Conservation (phyloP, 371 early-diverging fungal genomes). For the Circinella minor region DNA sequence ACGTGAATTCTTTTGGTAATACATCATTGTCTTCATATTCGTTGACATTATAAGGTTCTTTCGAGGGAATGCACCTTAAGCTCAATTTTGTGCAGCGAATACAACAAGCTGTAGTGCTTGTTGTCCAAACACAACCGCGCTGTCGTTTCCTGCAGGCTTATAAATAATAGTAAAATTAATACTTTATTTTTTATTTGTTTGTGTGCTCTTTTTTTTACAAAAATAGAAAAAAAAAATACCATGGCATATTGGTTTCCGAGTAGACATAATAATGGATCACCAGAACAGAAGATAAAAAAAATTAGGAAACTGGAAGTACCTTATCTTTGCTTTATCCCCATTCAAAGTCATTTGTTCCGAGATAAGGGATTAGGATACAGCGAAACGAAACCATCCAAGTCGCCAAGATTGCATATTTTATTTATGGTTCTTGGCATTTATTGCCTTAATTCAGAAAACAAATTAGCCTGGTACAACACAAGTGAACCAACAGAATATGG, state of each 20-base stretch:
- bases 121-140: constrained; percentile 7
- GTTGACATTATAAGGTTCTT: not conserved
- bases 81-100: not conserved
- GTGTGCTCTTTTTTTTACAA: not conserved
- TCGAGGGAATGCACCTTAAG: not conserved
- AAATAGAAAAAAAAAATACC: not conserved
- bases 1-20: not conserved
- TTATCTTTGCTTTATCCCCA: no score
- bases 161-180: not conserved
- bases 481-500: no score
- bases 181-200: not conserved
- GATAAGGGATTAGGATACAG: no score
- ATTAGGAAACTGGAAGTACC: no score
- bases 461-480: no score
- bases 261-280: no score
- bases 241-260: not conserved
- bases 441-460: no score
- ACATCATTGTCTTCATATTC: not conserved
- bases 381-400: no score
- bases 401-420: no score
- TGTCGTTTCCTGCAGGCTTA: constrained; percentile 10
- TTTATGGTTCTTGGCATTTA: no score
- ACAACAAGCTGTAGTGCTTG: constrained; percentile 1
- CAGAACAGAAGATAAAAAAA: no score
- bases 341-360: no score